Base-by-base conservation (phyloP, 2,329 filamentous ascomycete species). In the Alternaria gaisen region DNA sequence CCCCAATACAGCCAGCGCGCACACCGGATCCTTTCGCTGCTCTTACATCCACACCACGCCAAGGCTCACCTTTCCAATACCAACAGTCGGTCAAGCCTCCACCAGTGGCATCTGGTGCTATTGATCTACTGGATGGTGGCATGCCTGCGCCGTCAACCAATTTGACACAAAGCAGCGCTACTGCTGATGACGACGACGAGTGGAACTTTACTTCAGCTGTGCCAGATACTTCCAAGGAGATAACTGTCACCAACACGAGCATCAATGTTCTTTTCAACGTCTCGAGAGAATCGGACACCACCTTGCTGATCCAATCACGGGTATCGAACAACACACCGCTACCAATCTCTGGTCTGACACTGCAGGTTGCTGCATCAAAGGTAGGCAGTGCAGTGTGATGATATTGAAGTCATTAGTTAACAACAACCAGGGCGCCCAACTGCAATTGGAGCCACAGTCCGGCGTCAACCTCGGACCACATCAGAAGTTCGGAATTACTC, bases 351-450 rank as follows among this genome's bases (percentile, higher is more conserved):
- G 91, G 96, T 65, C 82, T 99, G 30, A 93, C 94, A 60, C 97
- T 97, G 73, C 92, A 97, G 78, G 85, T 97, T 40, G 95, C 95
- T 3, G 94, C 97, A 30, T 95, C 94, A 61, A 98, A 94, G 87
- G 94, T 96, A 67, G 59, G 65, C 32, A 30, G 10, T 6, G 28
- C 5, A 16, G 52, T 32, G 32, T 11, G 22, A n/a, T 32, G 22
- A 16, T 30, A n/a, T 20, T 16, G 18, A 4, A 18, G 40, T n/a
- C 1, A 26, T 22, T 46, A 7, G 26, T 64, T 72, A 59, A 73
- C 58, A 20, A 24, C 22, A 12, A 38, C 7, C 70, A 96, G 93
- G 90, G 90, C 63, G 95, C 90, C 76, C 89, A 91, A 62, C 85
- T 97, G 22, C 87, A 91, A 72, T 87, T 98, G 26, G 89, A 92